Evolutionary conservation across 805 yeast species (phyloP).

Genomic region (Pichia exigua): DNA sequence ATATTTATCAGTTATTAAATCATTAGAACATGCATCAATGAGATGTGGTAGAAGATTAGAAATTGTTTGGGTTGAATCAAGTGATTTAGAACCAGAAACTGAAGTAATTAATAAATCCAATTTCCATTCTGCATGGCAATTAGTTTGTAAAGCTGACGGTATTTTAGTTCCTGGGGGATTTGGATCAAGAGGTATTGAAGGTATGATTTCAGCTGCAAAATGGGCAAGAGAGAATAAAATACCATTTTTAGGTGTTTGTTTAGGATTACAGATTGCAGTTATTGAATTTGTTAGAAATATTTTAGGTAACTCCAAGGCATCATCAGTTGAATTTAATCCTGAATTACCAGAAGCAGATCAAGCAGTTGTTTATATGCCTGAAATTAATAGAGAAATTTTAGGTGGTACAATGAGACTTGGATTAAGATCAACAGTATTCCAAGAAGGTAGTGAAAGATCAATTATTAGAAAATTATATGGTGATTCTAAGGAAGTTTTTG

Average conservation of each 20-base stretch:
- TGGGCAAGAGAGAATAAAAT: conserved; percentile 96
- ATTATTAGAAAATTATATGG: conserved; percentile 75
- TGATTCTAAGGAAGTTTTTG: conserved; percentile 56
- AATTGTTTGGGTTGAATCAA: conserved; percentile 94
- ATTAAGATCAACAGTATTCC: conserved; percentile 81
- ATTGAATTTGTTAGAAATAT: conserved; percentile 86
- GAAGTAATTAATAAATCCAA: conserved; percentile 58
- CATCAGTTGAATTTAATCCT: conserved; percentile 76
- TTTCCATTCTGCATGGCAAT: conserved; percentile 94
- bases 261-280: conserved; percentile 95
- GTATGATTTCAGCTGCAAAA: conserved; percentile 93
- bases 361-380: conserved; percentile 96
- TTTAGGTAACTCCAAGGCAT: conserved; percentile 58
- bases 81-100: conserved; percentile 74
- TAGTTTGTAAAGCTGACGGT: conserved; percentile 90
- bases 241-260: conserved; percentile 94
- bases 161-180: conserved; percentile 98
- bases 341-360: conserved; percentile 55
- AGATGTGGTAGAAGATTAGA: conserved; percentile 75
- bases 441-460: conserved; percentile 48
- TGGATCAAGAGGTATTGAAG: conserved; percentile 95
- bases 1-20: conserved; percentile 87
- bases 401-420: conserved; percentile 99
- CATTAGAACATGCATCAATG: conserved; percentile 94
- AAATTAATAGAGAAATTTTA: conserved; percentile 86